Percentiles rank a stretch among this genome's conserved stretches.
These are phyloP conservation scores for Zygoascus hellenicus DNA, from an alignment of 1,139 yeast species.

Conservation along the genomic window DNA sequence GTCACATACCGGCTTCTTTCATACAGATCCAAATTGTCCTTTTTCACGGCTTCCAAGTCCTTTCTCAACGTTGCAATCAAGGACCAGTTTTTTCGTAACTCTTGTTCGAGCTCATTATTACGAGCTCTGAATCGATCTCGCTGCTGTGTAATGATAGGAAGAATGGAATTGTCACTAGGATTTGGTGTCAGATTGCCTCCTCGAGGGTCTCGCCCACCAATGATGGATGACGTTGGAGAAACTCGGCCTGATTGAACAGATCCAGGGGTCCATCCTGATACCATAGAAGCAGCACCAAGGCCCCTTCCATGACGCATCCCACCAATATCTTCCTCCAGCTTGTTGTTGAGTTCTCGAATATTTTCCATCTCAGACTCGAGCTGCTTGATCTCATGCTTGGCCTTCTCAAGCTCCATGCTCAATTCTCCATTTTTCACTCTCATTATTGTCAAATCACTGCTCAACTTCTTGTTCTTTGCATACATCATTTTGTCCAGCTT, in stretches of 20 bases:
- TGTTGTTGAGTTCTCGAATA: conserved; percentile 44
- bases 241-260: conserved; percentile 29
- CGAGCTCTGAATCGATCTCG: conserved; percentile 84
- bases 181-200: conserved; percentile 21
- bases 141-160: conserved; percentile 89
- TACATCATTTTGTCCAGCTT: conserved; percentile 42
- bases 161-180: conserved; percentile 44
- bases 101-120: conserved; percentile 79
- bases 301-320: conserved; percentile 37
- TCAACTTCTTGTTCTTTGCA: conserved; percentile 55
- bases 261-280: conserved; percentile 34
- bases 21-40: conserved; percentile 72
- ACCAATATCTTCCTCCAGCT: conserved; percentile 65
- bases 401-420: conserved; percentile 35
- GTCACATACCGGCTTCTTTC: conserved; percentile 78
- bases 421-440: conserved; percentile 49
- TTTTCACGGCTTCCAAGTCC: conserved; percentile 57
- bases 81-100: conserved; percentile 53
- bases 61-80: conserved; percentile 56
- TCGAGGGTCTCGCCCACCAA: conserved; percentile 21
- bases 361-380: conserved; percentile 40
- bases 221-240: conserved; percentile 35
- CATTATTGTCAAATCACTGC: conserved; percentile 52
- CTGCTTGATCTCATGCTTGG: conserved; percentile 37
- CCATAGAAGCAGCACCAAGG: conserved; percentile 41